Base-by-base conservation (phyloP, 2,329 filamentous ascomycete species). In the Fusarium keratoplasticum region DNA sequence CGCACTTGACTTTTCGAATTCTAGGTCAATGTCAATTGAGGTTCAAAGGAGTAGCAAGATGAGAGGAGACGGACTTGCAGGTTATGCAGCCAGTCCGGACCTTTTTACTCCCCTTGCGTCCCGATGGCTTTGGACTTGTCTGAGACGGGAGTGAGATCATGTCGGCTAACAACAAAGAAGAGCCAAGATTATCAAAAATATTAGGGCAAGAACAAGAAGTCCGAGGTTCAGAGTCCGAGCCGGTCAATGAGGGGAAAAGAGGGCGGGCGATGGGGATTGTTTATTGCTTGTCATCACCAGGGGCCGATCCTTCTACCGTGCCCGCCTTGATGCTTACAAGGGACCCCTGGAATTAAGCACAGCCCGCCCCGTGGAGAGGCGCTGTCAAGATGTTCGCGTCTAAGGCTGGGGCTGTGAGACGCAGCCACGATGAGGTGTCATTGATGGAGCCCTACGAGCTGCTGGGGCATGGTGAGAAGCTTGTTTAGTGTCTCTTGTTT, bases 1-100 rank as follows among this genome's bases (percentile, higher is more conserved):
- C 88, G 77, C 88, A 90, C 77, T 90, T 90, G 62, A 90, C 85
- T 66, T 88, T 87, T 60, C 88, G 86, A 35, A 88, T 84, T 79
- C 87, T 89, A 63, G 13, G 20, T 11, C 25, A 1, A 54, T 44
- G 55, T 68, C 66, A 61, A 40, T 58, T 5, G 44, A 20, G 10
- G 38, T 27, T 20, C 7, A 22, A 6, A 18, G 10, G 7, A 10
- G 22, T 22, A 55, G 16, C n/a, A 20, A 11, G n/a, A 35, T n/a
- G 42, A 50, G n/a, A 44, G 44, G 42, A 64, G 38, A 86, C 87
- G 72, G 75, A 88, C 87, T 89, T 89, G 86, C 87, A 89, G 58
- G 87, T 89, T 65, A 87, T 82, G 78, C 87, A 89, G 16, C 87
- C 87, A 8, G 85, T 87, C 61, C 84, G 81, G 62, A 86, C 85